A percentile compares a stretch with the other conserved stretches of the same genome.
phyloP scores from a whole-genome alignment of 1,284 basidiomycete species.

The Leccinum pallidistipes region DNA sequence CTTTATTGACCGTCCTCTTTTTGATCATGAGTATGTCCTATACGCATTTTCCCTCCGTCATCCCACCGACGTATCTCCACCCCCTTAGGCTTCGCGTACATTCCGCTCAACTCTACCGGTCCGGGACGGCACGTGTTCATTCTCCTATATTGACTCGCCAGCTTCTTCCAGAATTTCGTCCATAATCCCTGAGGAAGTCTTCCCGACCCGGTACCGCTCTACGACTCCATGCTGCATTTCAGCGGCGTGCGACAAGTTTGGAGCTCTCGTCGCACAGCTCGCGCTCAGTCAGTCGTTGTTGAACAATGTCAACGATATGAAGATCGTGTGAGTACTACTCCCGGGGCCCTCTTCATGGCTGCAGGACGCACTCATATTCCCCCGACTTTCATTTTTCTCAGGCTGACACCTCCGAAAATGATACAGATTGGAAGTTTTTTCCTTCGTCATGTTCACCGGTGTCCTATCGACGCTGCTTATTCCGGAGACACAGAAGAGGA shows the following conservation, averaged over 20 bases:
- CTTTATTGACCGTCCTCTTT: conserved; percentile 58
- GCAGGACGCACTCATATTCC: background rate
- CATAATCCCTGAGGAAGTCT: conserved; percentile 69
- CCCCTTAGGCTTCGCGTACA: conserved; percentile 53
- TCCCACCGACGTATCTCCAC: background rate
- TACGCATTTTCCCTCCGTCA: background rate
- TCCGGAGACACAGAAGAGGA: conserved; percentile 57
- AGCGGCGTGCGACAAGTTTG: conserved; percentile 67
- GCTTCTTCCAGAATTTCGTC: conserved; percentile 62
- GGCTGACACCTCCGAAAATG: background rate
- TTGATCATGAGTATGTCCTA: conserved; percentile 44
- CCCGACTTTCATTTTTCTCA: background rate
- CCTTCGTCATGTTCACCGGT: conserved; percentile 61
- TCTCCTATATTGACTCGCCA: conserved; percentile 61
- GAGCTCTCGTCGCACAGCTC: conserved; percentile 68
- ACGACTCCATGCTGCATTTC: conserved; percentile 68
- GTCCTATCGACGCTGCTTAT: conserved; percentile 57
- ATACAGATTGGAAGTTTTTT: conserved; percentile 46
- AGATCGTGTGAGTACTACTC: conserved; percentile 33
- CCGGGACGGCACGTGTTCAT: conserved; percentile 50
- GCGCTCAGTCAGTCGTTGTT: conserved; percentile 45
- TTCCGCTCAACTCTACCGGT: conserved; percentile 49
- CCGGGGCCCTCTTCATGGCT: background rate
- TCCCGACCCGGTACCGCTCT: conserved; percentile 73
- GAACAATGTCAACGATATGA: conserved; percentile 41